Percentiles rank a stretch among this genome's conserved stretches.
These are phyloP conservation scores for Ramichloridium luteum DNA, from an alignment of 2,329 filamentous ascomycete species.

Conservation along the genomic window DNA sequence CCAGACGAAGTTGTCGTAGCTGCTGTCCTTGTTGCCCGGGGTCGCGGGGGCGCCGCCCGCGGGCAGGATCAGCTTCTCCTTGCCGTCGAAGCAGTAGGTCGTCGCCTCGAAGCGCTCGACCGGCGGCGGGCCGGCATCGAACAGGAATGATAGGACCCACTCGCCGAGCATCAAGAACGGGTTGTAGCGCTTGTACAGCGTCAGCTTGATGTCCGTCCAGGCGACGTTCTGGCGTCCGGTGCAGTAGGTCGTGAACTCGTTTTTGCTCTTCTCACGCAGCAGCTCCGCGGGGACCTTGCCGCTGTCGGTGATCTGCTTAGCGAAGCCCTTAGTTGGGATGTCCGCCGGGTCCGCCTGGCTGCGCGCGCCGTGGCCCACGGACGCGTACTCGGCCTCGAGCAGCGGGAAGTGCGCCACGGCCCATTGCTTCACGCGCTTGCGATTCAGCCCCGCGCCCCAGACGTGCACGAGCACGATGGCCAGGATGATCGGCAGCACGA, in stretches of 20 bases:
- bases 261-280: slow-evolving; percentile 75
- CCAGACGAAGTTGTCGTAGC: slow-evolving; percentile 86
- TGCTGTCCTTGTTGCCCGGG: slow-evolving; percentile 42
- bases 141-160: slow-evolving; percentile 57
- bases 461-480: slow-evolving; percentile 68
- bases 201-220: slow-evolving; percentile 75
- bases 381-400: slow-evolving; percentile 70
- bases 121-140: slow-evolving; percentile 61
- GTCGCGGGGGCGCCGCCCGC: slow-evolving; percentile 36
- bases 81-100: slow-evolving; percentile 83
- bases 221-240: slow-evolving; percentile 87
- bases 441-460: slow-evolving; percentile 69
- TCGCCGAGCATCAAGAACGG: slow-evolving; percentile 58
- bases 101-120: slow-evolving; percentile 63
- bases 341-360: slow-evolving; percentile 28
- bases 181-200: slow-evolving; percentile 77
- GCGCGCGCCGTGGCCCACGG: slow-evolving; percentile 62
- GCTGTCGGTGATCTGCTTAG: slow-evolving; percentile 26
- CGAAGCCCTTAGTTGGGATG: slow-evolving; percentile 26
- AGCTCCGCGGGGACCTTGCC: slow-evolving; percentile 43
- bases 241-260: slow-evolving; percentile 77
- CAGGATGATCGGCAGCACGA: slow-evolving; percentile 64
- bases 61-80: slow-evolving; percentile 66
- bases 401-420: slow-evolving; percentile 58
- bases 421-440: slow-evolving; percentile 69